Base-by-base conservation (phyloP, 257 asterid species). In the Henckelia pumila region DNA sequence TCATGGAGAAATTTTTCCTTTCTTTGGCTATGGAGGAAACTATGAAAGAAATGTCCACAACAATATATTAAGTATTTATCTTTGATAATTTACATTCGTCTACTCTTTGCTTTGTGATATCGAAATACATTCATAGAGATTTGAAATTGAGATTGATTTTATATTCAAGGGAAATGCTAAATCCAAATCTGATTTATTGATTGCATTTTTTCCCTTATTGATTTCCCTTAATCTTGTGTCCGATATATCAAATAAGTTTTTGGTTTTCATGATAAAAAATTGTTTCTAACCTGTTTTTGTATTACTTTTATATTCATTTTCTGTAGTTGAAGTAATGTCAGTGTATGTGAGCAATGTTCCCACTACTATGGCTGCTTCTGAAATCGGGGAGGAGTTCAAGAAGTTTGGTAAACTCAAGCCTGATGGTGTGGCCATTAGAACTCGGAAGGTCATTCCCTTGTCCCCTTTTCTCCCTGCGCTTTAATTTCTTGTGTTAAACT, bases 361-460 rank as follows among this genome's bases (percentile, higher is more conserved):
- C n/a, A 81, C 88, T 10, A 91, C 85, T 5, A 91, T 91, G 97
- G 74, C 89, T 65, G 89, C 96, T 68, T 84, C 89, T 64, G 95
- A 85, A 82, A 94, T 94, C 29, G 96, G 83, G 75, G 99, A 88
- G 76, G 97, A 88, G 75, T 94, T 94, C 75, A 91, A 84, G 83
- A 94, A 79, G 86, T 94, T 94, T 61, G 99, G 99, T 44, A 88
- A 80, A 78, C 83, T 94, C 67, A 81, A 61, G 79, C 91, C 85
- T 57, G 95, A 91, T 81, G 96, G 95, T 32, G 99, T 94, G 61
- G 99, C 99, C 69, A 94, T 94, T 61, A 86, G 99, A 82, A 88
- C 99, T 61, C 92, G 99, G 55, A 94, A 94, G 99, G 99, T 89
- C 62, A 50, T 80, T 67, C 71, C 71, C 66, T 61, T 56, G 66